Percentiles rank a stretch among this genome's conserved stretches.
Evolutionary conservation across 164 flowering plant genomes (phyloP).

Genomic region (Tinospora cordifolia): DNA sequence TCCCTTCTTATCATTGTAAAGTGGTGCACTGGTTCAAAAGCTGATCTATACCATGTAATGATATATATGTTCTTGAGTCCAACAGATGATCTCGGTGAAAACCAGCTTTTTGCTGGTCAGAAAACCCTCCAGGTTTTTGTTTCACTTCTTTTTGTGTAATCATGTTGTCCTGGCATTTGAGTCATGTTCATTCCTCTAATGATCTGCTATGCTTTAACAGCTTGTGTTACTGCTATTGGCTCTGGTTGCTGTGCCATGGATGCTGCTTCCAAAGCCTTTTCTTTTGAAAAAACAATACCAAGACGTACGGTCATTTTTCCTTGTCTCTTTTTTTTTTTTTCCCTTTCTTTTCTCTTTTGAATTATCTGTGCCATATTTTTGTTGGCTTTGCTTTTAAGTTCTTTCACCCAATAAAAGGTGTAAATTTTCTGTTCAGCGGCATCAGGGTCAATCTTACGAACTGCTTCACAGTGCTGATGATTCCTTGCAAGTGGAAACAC

Average conservation of each 20-base stretch:
- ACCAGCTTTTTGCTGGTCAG: slow-evolving; percentile 90
- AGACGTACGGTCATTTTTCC: slow-evolving; percentile 32
- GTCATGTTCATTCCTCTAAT: slow-evolving; percentile 1
- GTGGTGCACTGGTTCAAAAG: slow-evolving; percentile 92
- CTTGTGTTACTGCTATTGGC: slow-evolving; percentile 61
- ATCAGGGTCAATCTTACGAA: slow-evolving; percentile 65
- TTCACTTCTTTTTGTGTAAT: not conserved
- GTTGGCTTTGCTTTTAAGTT: not conserved
- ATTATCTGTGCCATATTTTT: not conserved
- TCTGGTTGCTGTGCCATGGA: slow-evolving; percentile 92
- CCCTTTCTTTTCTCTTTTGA: not conserved
- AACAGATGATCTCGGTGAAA: slow-evolving; percentile 92
- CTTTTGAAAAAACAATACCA: slow-evolving; percentile 77
- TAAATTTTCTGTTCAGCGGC: slow-evolving; percentile 54
- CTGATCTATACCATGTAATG: slow-evolving; percentile 88
- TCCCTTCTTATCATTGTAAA: slow-evolving; percentile 78
- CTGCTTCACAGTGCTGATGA: slow-evolving; percentile 60
- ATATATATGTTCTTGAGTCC: slow-evolving; percentile 98
- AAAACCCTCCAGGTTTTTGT: slow-evolving; percentile 61
- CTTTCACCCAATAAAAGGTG: not conserved
- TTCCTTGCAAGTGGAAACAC: slow-evolving; percentile 43
- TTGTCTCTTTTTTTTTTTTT: not conserved
- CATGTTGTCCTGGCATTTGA: not conserved
- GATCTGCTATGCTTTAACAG: slow-evolving; percentile 32
- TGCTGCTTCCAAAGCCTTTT: slow-evolving; percentile 95